Percentiles rank a stretch among this genome's conserved stretches.
Evolutionary conservation across 2,329 filamentous ascomycete genomes (phyloP).

Genomic region (Fusarium sp.): DNA sequence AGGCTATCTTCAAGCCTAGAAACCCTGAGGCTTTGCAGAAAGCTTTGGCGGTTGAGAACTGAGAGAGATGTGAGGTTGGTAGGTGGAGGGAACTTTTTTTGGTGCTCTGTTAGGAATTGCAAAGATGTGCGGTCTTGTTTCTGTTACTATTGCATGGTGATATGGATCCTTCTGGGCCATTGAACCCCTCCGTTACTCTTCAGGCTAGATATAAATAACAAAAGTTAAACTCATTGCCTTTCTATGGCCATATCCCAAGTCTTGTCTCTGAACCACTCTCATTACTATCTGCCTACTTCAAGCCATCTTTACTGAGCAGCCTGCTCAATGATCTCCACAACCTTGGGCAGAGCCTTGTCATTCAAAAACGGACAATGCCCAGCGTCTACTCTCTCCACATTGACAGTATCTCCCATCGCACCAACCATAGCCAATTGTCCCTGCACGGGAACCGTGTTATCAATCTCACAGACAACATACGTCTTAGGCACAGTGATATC

Average conservation of each 20-base stretch:
- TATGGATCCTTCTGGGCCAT: background rate
- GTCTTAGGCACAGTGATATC: constrained; percentile 38
- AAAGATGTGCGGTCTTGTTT: rapidly evolving
- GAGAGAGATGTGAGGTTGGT: rapidly evolving
- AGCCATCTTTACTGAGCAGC: rapidly evolving
- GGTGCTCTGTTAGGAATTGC: no score
- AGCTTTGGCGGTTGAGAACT: constrained; percentile 1
- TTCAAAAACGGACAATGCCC: constrained; percentile 4
- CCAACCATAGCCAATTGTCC: constrained; percentile 36
- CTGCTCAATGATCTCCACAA: background rate
- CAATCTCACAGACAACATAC: constrained; percentile 40
- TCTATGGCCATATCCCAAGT: rapidly evolving
- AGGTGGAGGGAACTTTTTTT: rapidly evolving
- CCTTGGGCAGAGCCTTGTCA: background rate
- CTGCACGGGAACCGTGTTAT: constrained; percentile 26
- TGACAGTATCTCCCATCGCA: background rate
- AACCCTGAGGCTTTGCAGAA: constrained; percentile 29
- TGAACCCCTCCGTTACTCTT: background rate
- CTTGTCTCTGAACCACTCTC: rapidly evolving
- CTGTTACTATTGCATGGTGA: background rate
- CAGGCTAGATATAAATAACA: background rate
- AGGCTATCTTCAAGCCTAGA: constrained; percentile 65
- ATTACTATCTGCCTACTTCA: rapidly evolving
- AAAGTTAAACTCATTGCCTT: background rate
- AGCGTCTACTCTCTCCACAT: background rate